A percentile compares a stretch with the other conserved stretches of the same genome.
Evolutionary conservation across 2,329 filamentous ascomycete species (phyloP).

Genomic region (Falciphora oryzae): DNA sequence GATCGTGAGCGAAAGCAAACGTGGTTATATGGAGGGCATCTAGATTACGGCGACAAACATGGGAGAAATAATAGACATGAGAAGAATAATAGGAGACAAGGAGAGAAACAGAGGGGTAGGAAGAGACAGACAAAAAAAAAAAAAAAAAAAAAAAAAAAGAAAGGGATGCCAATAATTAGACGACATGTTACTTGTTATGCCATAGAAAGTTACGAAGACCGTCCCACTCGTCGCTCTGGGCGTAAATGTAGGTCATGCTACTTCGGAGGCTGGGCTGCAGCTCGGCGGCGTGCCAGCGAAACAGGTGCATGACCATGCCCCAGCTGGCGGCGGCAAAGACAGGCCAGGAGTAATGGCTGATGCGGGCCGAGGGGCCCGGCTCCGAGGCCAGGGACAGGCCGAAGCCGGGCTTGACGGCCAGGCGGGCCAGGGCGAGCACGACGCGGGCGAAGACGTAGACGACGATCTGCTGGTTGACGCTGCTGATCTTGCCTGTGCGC

Average conservation of each 20-base stretch:
- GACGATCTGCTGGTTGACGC: constrained; percentile 93
- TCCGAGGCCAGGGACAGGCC: constrained; percentile 46
- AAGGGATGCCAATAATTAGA: not conserved
- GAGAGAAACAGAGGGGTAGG: not conserved
- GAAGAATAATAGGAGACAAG: not conserved
- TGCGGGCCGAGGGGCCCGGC: constrained; percentile 39
- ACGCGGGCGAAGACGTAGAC: constrained; percentile 97
- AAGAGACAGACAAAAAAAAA: not conserved
- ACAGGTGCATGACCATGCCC: constrained; percentile 93
- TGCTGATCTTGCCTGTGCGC: constrained; percentile 64
- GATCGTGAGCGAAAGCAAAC: too few species aligned
- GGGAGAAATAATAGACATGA: too few species aligned
- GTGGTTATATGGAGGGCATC: too few species aligned
- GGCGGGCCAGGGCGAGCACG: constrained; percentile 72
- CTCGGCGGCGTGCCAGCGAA: constrained; percentile 84
- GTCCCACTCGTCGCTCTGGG: constrained; percentile 85
- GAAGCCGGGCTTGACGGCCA: constrained; percentile 63
- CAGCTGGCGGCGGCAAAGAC: constrained; percentile 87
- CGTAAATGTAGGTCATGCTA: constrained; percentile 97
- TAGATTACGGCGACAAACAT: too few species aligned
- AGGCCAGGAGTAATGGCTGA: constrained; percentile 77
- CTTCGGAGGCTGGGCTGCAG: constrained; percentile 85
- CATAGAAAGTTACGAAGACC: constrained; percentile 76
- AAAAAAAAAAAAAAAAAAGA: not conserved
- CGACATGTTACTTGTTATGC: constrained; percentile 62